phyloP scores from a whole-genome alignment of 345 rosid genomes.

The Streptanthus diversifolius region DNA sequence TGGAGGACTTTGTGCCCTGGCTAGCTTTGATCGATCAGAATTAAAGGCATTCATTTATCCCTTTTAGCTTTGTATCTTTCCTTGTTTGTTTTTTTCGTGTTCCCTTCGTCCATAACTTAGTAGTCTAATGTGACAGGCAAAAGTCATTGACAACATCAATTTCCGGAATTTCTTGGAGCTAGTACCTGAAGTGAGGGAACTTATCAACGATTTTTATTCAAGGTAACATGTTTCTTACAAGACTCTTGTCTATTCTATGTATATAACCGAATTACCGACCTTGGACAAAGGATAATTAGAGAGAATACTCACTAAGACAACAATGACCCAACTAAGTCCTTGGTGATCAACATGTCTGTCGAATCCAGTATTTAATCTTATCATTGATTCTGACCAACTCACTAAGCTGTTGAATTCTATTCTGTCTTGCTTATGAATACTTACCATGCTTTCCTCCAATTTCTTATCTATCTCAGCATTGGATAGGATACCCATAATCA shows the following conservation, averaged over 20 bases:
- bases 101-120: conserved; percentile 13
- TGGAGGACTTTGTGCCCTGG: conserved; percentile 98
- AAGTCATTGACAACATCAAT: conserved; percentile 88
- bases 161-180: conserved; percentile 95
- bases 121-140: conserved; percentile 53
- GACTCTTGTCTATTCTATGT: background rate
- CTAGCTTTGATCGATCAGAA: conserved; percentile 93
- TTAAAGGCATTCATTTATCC: conserved; percentile 64
- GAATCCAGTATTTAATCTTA: background rate
- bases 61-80: background rate
- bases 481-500: background rate
- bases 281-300: background rate
- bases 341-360: background rate
- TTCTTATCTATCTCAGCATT: background rate
- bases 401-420: background rate
- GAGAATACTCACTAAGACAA: background rate
- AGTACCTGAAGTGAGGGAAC: conserved; percentile 98
- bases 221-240: conserved; percentile 45
- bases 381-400: background rate
- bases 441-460: background rate
- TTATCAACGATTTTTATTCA: conserved; percentile 89
- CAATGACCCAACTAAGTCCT: background rate
- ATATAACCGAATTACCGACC: background rate
- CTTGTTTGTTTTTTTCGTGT: background rate
- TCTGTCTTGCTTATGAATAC: background rate